Evolutionary conservation across 106 monocot species (phyloP).

Genomic region (Dioscorea dumetorum): DNA sequence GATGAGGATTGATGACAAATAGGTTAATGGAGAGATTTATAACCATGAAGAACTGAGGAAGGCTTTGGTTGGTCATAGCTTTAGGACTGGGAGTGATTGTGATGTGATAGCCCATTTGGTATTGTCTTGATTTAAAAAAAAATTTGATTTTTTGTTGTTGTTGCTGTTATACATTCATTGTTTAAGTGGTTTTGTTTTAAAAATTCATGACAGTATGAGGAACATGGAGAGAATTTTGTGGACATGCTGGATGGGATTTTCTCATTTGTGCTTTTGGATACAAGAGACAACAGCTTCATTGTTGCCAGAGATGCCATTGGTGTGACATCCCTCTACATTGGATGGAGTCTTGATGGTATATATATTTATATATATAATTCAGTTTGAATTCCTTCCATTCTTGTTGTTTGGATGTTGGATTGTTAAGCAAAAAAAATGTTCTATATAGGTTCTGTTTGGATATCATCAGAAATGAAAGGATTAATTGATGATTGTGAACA

Average conservation of each 20-base stretch:
- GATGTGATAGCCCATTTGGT: constrained; percentile 51
- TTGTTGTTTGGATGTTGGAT: background rate
- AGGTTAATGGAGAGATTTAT: constrained; percentile 57
- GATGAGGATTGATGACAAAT: background rate
- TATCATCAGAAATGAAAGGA: constrained; percentile 53
- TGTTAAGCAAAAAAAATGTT: background rate
- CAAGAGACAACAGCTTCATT: constrained; percentile 41
- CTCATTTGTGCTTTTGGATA: constrained; percentile 56
- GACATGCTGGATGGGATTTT: constrained; percentile 55
- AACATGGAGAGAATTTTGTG: constrained; percentile 36
- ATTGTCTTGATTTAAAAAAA: background rate
- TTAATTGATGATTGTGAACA: constrained; percentile 53
- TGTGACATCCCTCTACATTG: constrained; percentile 54
- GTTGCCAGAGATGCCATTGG: constrained; percentile 58
- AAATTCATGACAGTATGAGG: constrained; percentile 29
- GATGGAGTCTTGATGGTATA: constrained; percentile 60
- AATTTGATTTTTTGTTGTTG: no score
- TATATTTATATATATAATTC: no score
- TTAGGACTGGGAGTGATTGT: constrained; percentile 46
- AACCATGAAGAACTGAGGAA: constrained; percentile 40
- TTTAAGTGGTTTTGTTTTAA: no score
- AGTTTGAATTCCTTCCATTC: no score
- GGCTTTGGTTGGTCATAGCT: constrained; percentile 19
- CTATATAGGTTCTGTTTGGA: constrained; percentile 34
- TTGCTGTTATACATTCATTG: no score